These are phyloP conservation scores for Microthyrium microscopicum DNA, from an alignment of 2,329 filamentous ascomycete species.

Conservation along the genomic window DNA sequence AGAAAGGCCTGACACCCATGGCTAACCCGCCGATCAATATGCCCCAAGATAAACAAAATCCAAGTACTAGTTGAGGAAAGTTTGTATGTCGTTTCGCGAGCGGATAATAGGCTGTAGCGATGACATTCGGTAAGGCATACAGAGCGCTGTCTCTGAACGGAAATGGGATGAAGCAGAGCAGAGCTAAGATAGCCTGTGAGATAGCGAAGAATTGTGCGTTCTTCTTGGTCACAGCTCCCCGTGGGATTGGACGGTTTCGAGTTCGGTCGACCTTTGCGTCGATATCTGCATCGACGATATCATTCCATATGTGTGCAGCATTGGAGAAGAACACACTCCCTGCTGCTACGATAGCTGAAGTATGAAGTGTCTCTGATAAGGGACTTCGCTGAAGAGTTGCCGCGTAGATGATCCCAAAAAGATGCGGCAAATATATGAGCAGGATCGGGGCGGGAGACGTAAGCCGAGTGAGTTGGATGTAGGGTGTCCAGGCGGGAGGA, in stretches of 20 bases:
- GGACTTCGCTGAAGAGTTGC: not conserved
- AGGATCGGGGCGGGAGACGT: not conserved
- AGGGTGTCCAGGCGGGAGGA: too few species aligned
- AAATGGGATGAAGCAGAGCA: too few species aligned
- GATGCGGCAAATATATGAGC: not conserved
- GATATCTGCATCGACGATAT: not conserved
- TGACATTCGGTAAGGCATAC: too few species aligned
- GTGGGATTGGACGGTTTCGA: not conserved
- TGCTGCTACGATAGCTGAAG: not conserved
- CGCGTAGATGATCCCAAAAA: not conserved
- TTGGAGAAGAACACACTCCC: not conserved
- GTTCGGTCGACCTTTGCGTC: not conserved
- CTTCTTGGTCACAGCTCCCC: not conserved
- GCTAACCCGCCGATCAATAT: not conserved
- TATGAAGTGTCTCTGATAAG: not conserved
- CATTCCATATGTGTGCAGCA: not conserved
- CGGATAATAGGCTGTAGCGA: too few species aligned
- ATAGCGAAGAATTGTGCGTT: not conserved
- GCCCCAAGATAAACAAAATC: not conserved
- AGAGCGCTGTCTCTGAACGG: too few species aligned
- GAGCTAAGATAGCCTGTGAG: too few species aligned
- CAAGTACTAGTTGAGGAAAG: not conserved
- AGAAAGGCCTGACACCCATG: not conserved
- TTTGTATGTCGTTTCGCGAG: too few species aligned
- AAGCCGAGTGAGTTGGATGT: not conserved